Conservation (phyloP, 352 stramenopile genomes). For the Phytopythium litorale region DNA sequence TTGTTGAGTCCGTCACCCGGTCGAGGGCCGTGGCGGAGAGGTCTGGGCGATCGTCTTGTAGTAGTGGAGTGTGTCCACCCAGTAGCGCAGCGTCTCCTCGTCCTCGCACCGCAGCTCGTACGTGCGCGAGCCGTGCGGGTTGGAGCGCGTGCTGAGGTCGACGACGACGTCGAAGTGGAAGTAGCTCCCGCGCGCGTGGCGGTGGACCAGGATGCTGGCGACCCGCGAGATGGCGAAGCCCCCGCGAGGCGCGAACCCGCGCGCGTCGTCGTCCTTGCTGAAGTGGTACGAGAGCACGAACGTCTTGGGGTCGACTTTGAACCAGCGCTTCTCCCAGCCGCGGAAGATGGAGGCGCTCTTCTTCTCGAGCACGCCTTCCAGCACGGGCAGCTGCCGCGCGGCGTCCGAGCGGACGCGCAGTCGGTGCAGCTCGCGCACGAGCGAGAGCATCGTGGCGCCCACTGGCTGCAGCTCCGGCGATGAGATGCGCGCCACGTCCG, state of each 20-base stretch:
- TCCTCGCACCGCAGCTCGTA: conserved; percentile 66
- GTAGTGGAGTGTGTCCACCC: conserved; percentile 66
- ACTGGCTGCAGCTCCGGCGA: conserved; percentile 36
- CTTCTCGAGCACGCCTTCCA: conserved; percentile 71
- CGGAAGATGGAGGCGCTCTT: conserved; percentile 77
- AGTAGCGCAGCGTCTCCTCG: conserved; percentile 51
- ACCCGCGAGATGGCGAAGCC: conserved; percentile 57
- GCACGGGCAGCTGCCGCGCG: conserved; percentile 33
- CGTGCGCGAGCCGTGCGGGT: conserved; percentile 53
- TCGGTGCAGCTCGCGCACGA: conserved; percentile 54
- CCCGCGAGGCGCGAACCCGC: conserved; percentile 6
- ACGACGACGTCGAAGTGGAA: conserved; percentile 72
- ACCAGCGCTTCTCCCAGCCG: conserved; percentile 63
- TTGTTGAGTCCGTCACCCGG: conserved; percentile 12
- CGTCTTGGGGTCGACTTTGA: conserved; percentile 65
- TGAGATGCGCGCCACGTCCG: conserved; percentile 37
- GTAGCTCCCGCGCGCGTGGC: conserved; percentile 27
- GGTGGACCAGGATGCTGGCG: conserved; percentile 48
- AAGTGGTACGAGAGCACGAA: conserved; percentile 18
- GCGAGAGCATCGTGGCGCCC: conserved; percentile 42
- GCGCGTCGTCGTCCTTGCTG: too few species aligned
- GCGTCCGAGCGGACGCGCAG: conserved; percentile 31
- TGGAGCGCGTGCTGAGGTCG: conserved; percentile 55
- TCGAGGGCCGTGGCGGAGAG: conserved; percentile 31
- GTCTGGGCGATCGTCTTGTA: conserved; percentile 53